These are phyloP conservation scores for Xylaria nigripes DNA, from an alignment of 495 filamentous ascomycete genomes.

Conservation along the genomic window DNA sequence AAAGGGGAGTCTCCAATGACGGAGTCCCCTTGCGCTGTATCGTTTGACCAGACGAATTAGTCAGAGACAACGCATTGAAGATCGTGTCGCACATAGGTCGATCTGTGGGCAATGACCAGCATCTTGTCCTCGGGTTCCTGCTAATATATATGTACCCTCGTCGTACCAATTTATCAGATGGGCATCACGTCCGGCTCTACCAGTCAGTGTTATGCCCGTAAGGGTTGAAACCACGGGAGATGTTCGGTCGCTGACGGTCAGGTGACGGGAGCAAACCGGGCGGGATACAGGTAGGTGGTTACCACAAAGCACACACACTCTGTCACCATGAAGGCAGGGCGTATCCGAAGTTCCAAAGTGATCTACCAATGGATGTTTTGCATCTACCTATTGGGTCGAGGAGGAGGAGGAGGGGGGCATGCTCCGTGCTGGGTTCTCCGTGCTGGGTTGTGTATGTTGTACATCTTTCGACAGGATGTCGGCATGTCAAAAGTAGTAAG, in stretches of 20 bases:
- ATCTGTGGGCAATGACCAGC: constrained; percentile 3
- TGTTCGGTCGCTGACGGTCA: not conserved
- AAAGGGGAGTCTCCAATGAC: not conserved
- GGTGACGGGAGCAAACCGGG: constrained; percentile 1
- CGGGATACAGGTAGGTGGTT: too few species aligned
- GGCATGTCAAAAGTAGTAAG: not conserved
- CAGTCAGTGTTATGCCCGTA: not conserved
- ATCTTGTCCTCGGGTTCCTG: constrained; percentile 3
- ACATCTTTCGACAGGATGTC: not conserved
- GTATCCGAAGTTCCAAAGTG: not conserved
- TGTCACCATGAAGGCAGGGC: not conserved
- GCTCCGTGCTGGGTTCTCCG: constrained; percentile 2
- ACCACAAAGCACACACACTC: too few species aligned
- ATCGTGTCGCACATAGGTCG: constrained; percentile 5
- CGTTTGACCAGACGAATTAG: constrained; percentile 6
- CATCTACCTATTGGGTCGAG: constrained; percentile 3
- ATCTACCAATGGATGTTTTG: constrained; percentile 9
- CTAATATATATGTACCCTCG: too few species aligned
- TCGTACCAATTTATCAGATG: too few species aligned
- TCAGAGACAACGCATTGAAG: constrained; percentile 10
- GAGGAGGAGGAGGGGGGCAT: not conserved
- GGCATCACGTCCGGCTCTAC: not conserved
- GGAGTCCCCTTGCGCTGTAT: not conserved
- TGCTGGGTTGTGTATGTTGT: not conserved
- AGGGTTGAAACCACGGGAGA: not conserved